phyloP scores from a whole-genome alignment of 2,329 filamentous ascomycete genomes.

The Thyridium curvatum region DNA sequence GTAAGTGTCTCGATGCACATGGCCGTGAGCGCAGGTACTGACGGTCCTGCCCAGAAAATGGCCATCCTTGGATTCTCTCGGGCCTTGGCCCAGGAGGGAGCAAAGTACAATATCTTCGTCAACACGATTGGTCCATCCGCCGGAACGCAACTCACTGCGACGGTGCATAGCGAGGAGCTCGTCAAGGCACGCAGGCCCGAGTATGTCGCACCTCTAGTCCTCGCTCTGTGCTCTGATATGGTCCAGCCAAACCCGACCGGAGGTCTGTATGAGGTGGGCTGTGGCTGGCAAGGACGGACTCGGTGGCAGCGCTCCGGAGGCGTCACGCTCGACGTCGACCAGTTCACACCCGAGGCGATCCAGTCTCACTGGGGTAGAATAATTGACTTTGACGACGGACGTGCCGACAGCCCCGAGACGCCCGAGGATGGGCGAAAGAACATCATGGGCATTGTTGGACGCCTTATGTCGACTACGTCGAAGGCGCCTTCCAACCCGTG shows the following conservation, averaged over 20 bases:
- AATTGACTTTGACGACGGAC: constrained; percentile 78
- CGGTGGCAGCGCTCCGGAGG: constrained; percentile 92
- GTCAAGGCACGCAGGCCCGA: constrained; percentile 99
- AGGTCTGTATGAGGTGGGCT: constrained; percentile 88
- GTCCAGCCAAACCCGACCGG: constrained; percentile 79
- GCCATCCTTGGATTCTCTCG: constrained; percentile 95
- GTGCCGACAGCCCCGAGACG: constrained; percentile 80
- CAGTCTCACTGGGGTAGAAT: constrained; percentile 71
- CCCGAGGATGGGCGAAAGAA: constrained; percentile 71
- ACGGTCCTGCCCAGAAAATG: constrained; percentile 91
- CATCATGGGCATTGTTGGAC: constrained; percentile 67
- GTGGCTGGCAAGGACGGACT: constrained; percentile 86
- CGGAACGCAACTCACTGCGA: constrained; percentile 91
- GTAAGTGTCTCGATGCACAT: constrained; percentile 97
- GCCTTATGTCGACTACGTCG: constrained; percentile 12
- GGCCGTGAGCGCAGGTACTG: constrained; percentile 92
- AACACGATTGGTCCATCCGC: constrained; percentile 96
- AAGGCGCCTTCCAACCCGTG: constrained; percentile 43
- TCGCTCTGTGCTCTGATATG: constrained; percentile 79
- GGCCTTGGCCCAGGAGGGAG: constrained; percentile 93
- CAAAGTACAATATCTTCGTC: constrained; percentile 94
- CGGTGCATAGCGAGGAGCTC: constrained; percentile 93
- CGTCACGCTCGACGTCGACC: constrained; percentile 83
- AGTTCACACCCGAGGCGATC: constrained; percentile 80
- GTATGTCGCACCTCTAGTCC: constrained; percentile 90